phyloP scores from a whole-genome alignment of 129 eudicot species.

The Mikania micrantha region DNA sequence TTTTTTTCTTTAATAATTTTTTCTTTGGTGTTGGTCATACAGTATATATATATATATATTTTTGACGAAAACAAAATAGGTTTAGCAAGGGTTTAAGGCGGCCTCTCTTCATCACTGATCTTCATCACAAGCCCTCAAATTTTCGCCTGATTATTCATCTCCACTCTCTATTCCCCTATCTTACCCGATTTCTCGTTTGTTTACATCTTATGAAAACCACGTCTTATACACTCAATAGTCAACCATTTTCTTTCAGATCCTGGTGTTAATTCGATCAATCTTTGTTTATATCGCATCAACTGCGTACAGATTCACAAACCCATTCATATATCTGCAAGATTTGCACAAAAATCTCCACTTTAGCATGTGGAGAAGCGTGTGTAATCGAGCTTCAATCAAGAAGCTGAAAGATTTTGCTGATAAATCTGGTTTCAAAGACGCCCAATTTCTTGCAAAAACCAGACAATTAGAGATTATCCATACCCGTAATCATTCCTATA shows the following conservation, averaged over 20 bases:
- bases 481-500: not conserved
- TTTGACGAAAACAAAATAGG: slow-evolving; percentile 15
- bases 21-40: no score
- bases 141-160: not conserved
- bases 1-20: no score
- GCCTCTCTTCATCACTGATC: slow-evolving; percentile 28
- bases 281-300: not conserved
- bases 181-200: no score
- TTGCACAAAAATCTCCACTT: slow-evolving; percentile 1
- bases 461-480: not conserved
- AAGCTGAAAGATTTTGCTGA: slow-evolving; percentile 41
- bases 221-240: not conserved
- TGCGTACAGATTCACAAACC: slow-evolving; percentile 7
- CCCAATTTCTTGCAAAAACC: slow-evolving; percentile 6
- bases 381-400: slow-evolving; percentile 41
- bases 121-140: slow-evolving; percentile 14
- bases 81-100: slow-evolving; percentile 69
- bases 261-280: slow-evolving; percentile 2
- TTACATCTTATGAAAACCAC: not conserved
- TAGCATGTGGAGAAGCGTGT: slow-evolving; percentile 66
- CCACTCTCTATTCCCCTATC: not conserved
- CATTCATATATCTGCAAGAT: not conserved
- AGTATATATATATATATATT: no score
- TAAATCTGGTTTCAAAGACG: slow-evolving; percentile 18
- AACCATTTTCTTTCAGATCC: not conserved